phyloP scores from a whole-genome alignment of 495 filamentous ascomycete species.

The Delitschia confertaspora region DNA sequence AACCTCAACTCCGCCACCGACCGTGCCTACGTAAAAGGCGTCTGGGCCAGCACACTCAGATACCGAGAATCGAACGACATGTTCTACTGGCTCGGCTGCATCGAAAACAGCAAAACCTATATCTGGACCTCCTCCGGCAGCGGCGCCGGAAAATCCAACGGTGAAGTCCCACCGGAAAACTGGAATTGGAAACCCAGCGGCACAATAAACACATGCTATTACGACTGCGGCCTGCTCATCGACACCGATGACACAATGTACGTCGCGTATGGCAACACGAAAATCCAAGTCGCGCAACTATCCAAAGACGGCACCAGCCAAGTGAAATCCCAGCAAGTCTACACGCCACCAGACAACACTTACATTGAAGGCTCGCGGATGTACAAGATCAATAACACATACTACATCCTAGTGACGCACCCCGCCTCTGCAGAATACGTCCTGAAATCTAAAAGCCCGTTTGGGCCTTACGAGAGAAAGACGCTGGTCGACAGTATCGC shows the following conservation, averaged over 20 bases:
- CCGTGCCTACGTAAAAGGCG: constrained; percentile 45
- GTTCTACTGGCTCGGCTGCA: constrained; percentile 52
- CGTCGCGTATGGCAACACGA: constrained; percentile 45
- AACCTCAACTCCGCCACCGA: constrained; percentile 36
- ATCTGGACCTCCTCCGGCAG: constrained; percentile 38
- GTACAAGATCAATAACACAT: constrained; percentile 47
- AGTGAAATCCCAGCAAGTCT: constrained; percentile 40
- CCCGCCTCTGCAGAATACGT: constrained; percentile 42
- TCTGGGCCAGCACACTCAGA: constrained; percentile 47
- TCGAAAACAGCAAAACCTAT: constrained; percentile 41
- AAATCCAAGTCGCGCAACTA: constrained; percentile 45
- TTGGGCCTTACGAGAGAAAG: constrained; percentile 41
- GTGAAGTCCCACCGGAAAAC: constrained; percentile 27
- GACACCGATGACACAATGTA: constrained; percentile 50
- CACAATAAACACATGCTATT: constrained; percentile 44
- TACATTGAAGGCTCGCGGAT: constrained; percentile 49
- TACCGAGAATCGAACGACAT: constrained; percentile 40
- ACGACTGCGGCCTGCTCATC: constrained; percentile 50
- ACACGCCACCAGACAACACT: constrained; percentile 29
- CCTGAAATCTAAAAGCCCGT: constrained; percentile 40
- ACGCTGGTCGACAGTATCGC: constrained; percentile 33
- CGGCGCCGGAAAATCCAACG: constrained; percentile 6
- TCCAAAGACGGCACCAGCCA: constrained; percentile 39
- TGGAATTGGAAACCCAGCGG: constrained; percentile 37
- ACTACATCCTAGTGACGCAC: constrained; percentile 45